A percentile compares a stretch with the other conserved stretches of the same genome.
These are phyloP conservation scores for Epithele typhae DNA, from an alignment of 768 basidiomycete genomes.

Conservation along the genomic window DNA sequence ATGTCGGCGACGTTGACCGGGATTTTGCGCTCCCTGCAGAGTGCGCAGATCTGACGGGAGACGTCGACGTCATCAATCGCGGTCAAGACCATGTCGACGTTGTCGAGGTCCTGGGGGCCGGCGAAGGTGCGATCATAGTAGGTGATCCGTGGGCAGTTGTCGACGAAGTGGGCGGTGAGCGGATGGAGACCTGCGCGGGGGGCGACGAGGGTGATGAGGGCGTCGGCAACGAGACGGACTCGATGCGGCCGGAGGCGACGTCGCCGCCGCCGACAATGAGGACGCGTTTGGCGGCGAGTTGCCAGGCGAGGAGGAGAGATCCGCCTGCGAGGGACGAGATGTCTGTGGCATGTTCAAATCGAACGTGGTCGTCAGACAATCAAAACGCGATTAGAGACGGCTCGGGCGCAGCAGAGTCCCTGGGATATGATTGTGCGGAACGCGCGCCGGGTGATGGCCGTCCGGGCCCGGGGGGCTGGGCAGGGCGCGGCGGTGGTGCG, in stretches of 20 bases:
- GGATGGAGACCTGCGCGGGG: slow-evolving; percentile 65
- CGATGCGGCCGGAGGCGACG: slow-evolving; percentile 84
- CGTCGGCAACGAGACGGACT: slow-evolving; percentile 79
- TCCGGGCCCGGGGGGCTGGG: slow-evolving; percentile 6
- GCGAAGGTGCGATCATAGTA: slow-evolving; percentile 69
- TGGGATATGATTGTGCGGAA: too few species aligned
- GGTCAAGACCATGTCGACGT: slow-evolving; percentile 83
- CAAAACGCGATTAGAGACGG: neutral
- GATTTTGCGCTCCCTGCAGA: slow-evolving; percentile 64
- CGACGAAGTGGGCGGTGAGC: slow-evolving; percentile 51
- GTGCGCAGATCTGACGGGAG: slow-evolving; percentile 66
- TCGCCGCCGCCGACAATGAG: slow-evolving; percentile 93
- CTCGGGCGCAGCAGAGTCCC: neutral
- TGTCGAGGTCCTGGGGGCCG: slow-evolving; percentile 59
- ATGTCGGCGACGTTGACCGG: slow-evolving; percentile 97
- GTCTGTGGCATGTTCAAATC: slow-evolving; percentile 1
- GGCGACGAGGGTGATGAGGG: slow-evolving; percentile 70
- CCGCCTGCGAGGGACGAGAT: slow-evolving; percentile 41
- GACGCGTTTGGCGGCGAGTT: slow-evolving; percentile 77
- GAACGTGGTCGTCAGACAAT: neutral
- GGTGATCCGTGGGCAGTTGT: slow-evolving; percentile 47
- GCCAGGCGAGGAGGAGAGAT: slow-evolving; percentile 91
- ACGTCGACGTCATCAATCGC: slow-evolving; percentile 82
- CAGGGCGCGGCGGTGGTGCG: neutral
- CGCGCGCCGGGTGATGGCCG: slow-evolving; percentile 8